Base-by-base conservation (phyloP, 768 basidiomycete genomes). In the Termitomyces sp. region DNA sequence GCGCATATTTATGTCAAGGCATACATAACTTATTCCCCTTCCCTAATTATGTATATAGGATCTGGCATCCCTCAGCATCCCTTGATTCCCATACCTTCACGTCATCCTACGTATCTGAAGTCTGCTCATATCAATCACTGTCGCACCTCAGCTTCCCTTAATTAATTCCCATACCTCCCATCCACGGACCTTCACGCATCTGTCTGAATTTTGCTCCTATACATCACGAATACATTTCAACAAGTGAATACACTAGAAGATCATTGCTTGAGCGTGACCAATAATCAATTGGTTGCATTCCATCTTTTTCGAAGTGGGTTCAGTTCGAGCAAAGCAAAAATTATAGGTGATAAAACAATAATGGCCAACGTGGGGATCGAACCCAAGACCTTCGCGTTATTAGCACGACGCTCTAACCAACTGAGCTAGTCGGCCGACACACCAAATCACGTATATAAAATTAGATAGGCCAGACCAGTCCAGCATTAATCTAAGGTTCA, bases 331-430 rank as follows among this genome's bases (percentile, higher is more conserved):
- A n/a, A n/a, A n/a, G n/a, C n/a, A n/a, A n/a, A n/a, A n/a, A n/a
- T n/a, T n/a, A n/a, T n/a, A n/a, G n/a, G n/a, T n/a, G n/a, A n/a
- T n/a, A n/a, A n/a, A n/a, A n/a, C n/a, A n/a, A n/a, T n/a, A 32
- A 10, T 35, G 49, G 35, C 35, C 78, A 77, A 77, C 76, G 77
- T 79, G 80, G 79, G 79, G 79, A 75, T 81, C 80, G 80, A 81
- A 81, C 80, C 82, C 81, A 82, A 78, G 81, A 83, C 80, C 81
- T 81, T 80, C 78, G 81, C 78, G 79, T 82, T 81, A 83, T 83
- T 85, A 86, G 85, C 82, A 84, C 85, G 79, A 85, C 84, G 85
- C 85, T 86, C 85, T 86, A 86, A 86, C 85, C 85, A 86, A 75
- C 85, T 86, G 85, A 86, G 85, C 85, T 85, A 86, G 82, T 79